Conservation (phyloP, 345 rosid genomes). For the Gossypium longicalyx region DNA sequence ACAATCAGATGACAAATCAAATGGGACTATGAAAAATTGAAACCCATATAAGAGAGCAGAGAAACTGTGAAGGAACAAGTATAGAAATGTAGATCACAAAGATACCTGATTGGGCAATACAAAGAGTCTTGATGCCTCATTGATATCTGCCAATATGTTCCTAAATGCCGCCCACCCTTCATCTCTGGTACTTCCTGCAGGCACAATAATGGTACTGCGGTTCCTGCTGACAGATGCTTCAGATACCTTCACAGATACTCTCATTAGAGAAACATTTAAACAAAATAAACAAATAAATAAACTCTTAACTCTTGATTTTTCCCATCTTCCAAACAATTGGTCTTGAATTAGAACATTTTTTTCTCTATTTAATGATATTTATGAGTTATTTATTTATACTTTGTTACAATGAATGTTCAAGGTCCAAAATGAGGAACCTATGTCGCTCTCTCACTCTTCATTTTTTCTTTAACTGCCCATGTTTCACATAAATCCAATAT, state of each 20-base stretch:
- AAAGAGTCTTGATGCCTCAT: conserved; percentile 75
- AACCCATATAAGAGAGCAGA: neutral
- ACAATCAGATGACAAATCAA: conserved; percentile 17
- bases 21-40: conserved; percentile 17
- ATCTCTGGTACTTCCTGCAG: conserved; percentile 83
- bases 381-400: neutral
- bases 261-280: neutral
- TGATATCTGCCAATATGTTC: conserved; percentile 84
- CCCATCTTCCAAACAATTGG: neutral
- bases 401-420: neutral
- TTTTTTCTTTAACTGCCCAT: neutral
- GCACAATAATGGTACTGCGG: conserved; percentile 92
- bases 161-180: conserved; percentile 99
- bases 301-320: neutral
- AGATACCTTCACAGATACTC: conserved; percentile 50
- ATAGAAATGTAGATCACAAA: conserved; percentile 13
- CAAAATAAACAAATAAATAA: neutral
- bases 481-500: neutral
- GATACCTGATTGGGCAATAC: conserved; percentile 68
- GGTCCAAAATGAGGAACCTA: neutral
- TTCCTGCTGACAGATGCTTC: conserved; percentile 96
- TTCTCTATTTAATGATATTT: neutral
- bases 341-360: neutral
- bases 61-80: conserved; percentile 11
- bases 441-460: neutral